These are phyloP conservation scores for Venturia aucupariae DNA, from an alignment of 2,329 filamentous ascomycete species.

Conservation along the genomic window DNA sequence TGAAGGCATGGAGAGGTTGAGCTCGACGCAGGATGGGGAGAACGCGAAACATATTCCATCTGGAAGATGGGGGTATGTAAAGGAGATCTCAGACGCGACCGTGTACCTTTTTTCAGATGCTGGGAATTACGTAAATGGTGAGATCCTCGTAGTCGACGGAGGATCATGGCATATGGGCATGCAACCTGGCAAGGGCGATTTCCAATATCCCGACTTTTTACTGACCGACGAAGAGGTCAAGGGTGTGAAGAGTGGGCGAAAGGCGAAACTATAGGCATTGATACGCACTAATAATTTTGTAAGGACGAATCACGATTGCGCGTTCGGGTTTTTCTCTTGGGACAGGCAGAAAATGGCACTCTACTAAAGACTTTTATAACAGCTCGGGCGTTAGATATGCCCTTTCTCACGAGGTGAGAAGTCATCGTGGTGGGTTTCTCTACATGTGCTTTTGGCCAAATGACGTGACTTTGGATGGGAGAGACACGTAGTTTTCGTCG, in stretches of 20 bases:
- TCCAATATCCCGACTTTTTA: slow-evolving; percentile 49
- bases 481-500: no score
- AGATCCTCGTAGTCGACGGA: slow-evolving; percentile 45
- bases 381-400: no score
- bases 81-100: slow-evolving; percentile 87
- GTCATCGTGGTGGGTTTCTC: no score
- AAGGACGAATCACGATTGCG: no score
- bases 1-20: slow-evolving; percentile 48
- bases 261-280: slow-evolving; percentile 39
- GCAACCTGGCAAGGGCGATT: slow-evolving; percentile 29
- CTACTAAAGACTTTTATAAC: background rate
- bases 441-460: no score
- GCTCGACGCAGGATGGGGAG: slow-evolving; percentile 24
- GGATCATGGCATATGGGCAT: slow-evolving; percentile 39
- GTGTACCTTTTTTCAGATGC: slow-evolving; percentile 75
- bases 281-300: no score
- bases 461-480: no score
- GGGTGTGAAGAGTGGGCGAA: slow-evolving; percentile 51
- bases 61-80: slow-evolving; percentile 68
- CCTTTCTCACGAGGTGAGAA: no score
- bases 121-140: slow-evolving; percentile 78
- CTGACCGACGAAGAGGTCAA: slow-evolving; percentile 43
- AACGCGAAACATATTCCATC: slow-evolving; percentile 48
- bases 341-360: no score
- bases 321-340: no score